These are phyloP conservation scores for Ettlia oleoabundans DNA, from an alignment of 139 green algal genomes.

Conservation along the genomic window DNA sequence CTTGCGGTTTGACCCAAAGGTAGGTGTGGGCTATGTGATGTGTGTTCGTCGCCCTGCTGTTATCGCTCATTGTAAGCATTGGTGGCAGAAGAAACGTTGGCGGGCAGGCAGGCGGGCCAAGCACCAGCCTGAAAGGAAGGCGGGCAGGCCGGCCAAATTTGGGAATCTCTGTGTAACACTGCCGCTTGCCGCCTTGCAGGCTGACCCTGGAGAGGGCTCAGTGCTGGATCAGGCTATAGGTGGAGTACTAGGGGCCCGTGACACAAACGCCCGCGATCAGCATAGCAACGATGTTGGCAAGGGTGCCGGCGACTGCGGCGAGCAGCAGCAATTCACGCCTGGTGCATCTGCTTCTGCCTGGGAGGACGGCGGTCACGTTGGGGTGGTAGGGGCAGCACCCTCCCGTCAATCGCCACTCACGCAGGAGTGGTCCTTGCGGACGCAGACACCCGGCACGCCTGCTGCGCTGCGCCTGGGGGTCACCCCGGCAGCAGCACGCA, in stretches of 20 bases:
- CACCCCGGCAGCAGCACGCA: not conserved
- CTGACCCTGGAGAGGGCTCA: not conserved
- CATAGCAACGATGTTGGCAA: not conserved
- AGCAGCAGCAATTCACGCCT: not conserved
- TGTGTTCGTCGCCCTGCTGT: no score
- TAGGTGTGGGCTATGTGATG: no score
- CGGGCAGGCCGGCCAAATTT: no score
- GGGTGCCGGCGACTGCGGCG: not conserved
- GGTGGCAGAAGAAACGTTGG: no score
- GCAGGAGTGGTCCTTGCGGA: constrained; percentile 8
- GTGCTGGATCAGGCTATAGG: not conserved
- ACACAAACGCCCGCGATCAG: not conserved
- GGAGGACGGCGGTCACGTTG: no score
- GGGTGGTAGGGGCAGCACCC: no score
- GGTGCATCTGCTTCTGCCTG: no score
- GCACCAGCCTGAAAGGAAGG: no score
- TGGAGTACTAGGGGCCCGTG: not conserved
- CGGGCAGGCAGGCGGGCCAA: no score
- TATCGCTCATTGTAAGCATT: no score
- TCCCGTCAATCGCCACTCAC: not conserved
- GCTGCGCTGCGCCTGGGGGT: not conserved
- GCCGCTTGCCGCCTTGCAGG: not conserved
- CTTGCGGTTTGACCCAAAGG: constrained; percentile 12
- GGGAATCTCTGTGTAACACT: no score
- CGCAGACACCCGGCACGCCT: constrained; percentile 2